Conservation (phyloP, 2,329 filamentous ascomycete genomes). For the Trichoderma sp. region DNA sequence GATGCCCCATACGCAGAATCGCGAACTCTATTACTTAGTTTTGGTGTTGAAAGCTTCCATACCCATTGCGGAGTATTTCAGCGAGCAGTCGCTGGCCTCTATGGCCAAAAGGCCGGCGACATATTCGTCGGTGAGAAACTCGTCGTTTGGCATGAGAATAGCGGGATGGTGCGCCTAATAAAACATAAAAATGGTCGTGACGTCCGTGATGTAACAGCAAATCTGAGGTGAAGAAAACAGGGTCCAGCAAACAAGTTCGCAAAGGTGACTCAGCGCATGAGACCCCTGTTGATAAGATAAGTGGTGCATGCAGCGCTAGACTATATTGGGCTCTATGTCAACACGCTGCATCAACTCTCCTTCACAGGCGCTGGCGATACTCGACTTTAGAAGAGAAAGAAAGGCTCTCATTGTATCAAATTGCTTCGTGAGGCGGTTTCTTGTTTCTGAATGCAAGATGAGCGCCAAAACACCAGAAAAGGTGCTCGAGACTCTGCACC, state of each 20-base stretch:
- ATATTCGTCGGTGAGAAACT: conserved; percentile 73
- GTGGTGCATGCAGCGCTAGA: conserved; percentile 26
- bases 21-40: conserved; percentile 49
- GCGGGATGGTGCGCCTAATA: neutral
- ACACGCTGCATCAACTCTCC: conserved; percentile 37
- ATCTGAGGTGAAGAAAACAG: neutral
- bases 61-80: conserved; percentile 75
- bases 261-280: conserved; percentile 19
- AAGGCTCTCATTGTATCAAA: neutral
- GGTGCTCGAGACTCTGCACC: conserved; percentile 53
- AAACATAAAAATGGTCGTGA: neutral
- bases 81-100: conserved; percentile 74
- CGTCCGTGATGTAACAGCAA: neutral
- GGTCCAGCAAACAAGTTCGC: neutral
- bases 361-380: neutral
- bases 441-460: conserved; percentile 33
- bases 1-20: neutral
- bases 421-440: neutral
- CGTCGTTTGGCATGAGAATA: conserved; percentile 49
- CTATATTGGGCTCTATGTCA: conserved; percentile 45
- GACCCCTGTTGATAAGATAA: conserved; percentile 20
- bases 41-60: conserved; percentile 63
- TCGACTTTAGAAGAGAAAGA: neutral
- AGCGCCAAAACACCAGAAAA: conserved; percentile 42
- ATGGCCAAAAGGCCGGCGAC: conserved; percentile 77